Evolutionary conservation across 169 alveolate genomes (phyloP).

Genomic region (Cryptosporidium meleagridis): DNA sequence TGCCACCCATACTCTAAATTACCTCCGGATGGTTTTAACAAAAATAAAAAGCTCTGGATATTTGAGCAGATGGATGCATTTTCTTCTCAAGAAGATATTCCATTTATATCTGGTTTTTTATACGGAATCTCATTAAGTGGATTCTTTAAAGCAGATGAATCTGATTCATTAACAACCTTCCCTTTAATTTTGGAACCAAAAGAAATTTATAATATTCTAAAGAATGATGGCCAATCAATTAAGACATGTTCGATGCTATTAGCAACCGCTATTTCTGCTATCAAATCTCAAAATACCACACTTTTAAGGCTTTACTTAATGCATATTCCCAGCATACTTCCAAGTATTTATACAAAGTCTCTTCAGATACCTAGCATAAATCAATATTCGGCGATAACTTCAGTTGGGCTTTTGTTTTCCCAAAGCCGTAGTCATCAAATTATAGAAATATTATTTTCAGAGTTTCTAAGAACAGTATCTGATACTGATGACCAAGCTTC

Average conservation of each 20-base stretch:
- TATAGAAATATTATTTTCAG: conserved; percentile 39
- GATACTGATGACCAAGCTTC: conserved; percentile 67
- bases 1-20: not conserved
- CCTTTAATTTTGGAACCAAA: conserved; percentile 55
- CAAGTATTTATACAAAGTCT: conserved; percentile 60
- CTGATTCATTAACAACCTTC: not conserved
- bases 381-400: conserved; percentile 47
- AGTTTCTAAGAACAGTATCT: conserved; percentile 45
- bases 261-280: conserved; percentile 57
- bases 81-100: conserved; percentile 17
- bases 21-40: not conserved
- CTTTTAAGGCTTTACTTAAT: conserved; percentile 38
- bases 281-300: conserved; percentile 40
- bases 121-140: conserved; percentile 50
- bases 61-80: conserved; percentile 36
- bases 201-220: conserved; percentile 35
- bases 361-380: conserved; percentile 50
- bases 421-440: conserved; percentile 44
- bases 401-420: conserved; percentile 61
- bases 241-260: conserved; percentile 37
- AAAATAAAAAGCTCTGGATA: conserved; percentile 24
- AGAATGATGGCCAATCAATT: conserved; percentile 57
- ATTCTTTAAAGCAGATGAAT: not conserved
- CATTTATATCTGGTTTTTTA: conserved; percentile 53
- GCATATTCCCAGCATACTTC: conserved; percentile 71